phyloP scores from a whole-genome alignment of 257 asterid species.

The Gentiana macrophylla region DNA sequence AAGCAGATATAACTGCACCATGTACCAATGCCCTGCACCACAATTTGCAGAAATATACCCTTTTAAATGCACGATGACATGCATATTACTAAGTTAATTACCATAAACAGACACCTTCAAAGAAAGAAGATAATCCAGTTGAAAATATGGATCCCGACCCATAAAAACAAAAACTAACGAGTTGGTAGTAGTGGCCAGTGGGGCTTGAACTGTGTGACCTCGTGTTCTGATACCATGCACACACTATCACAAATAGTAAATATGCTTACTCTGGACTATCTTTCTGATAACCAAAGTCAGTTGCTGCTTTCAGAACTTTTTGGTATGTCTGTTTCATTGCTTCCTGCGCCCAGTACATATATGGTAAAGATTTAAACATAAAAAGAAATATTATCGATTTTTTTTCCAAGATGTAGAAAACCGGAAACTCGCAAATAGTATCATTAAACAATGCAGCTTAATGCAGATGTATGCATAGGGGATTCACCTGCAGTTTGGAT shows the following conservation, averaged over 20 bases:
- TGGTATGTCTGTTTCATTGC: slow-evolving; percentile 94
- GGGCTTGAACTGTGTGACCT: too few species aligned
- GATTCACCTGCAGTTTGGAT: slow-evolving; percentile 69
- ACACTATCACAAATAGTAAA: too few species aligned
- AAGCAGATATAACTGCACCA: slow-evolving; percentile 88
- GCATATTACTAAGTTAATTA: too few species aligned
- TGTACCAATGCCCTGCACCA: slow-evolving; percentile 63
- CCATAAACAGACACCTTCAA: too few species aligned
- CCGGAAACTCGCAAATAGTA: not conserved
- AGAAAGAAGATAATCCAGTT: too few species aligned
- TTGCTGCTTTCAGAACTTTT: slow-evolving; percentile 72
- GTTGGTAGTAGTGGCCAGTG: too few species aligned
- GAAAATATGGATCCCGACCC: too few species aligned
- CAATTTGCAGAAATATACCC: too few species aligned
- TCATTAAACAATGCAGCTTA: not conserved
- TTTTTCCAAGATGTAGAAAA: not conserved
- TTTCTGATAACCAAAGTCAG: slow-evolving; percentile 86
- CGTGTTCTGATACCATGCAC: too few species aligned
- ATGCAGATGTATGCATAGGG: not conserved
- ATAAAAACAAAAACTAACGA: too few species aligned
- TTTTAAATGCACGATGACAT: too few species aligned
- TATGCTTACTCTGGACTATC: slow-evolving; percentile 93
- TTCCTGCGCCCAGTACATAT: slow-evolving; percentile 40
- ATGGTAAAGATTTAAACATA: not conserved
- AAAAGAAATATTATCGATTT: not conserved